Conservation (phyloP, 1,284 basidiomycete species). For the Trichosporon sp. region DNA sequence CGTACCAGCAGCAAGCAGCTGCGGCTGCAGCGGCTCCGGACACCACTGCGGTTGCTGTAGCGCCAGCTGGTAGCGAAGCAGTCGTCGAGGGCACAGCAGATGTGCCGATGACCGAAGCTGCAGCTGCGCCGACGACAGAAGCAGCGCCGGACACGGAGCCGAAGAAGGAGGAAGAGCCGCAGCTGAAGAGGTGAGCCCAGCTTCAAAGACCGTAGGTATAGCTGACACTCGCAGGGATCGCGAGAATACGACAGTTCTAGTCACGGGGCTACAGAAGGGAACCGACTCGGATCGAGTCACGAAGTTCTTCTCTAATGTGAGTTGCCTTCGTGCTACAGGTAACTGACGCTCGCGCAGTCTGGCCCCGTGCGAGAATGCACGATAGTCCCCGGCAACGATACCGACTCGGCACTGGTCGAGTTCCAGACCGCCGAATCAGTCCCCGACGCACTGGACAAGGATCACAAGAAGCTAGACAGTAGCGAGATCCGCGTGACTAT, state of each 20-base stretch:
- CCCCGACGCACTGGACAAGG: constrained; percentile 80
- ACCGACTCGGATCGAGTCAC: constrained; percentile 63
- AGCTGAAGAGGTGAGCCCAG: constrained; percentile 21
- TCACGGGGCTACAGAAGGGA: constrained; percentile 61
- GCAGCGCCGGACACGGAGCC: constrained; percentile 8
- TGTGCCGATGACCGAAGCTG: background rate
- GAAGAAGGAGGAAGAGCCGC: constrained; percentile 23
- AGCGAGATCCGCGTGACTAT: constrained; percentile 72
- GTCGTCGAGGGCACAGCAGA: constrained; percentile 5
- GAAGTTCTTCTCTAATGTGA: constrained; percentile 74
- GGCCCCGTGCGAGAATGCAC: constrained; percentile 69
- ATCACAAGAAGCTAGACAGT: constrained; percentile 75
- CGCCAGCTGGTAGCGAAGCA: background rate
- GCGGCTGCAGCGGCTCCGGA: constrained; percentile 1
- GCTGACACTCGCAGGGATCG: constrained; percentile 63
- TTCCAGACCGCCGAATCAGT: constrained; percentile 56
- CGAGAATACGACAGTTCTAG: constrained; percentile 88
- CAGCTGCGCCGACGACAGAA: background rate
- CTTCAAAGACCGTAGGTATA: background rate
- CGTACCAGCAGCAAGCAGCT: constrained; percentile 9
- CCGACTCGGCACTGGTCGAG: constrained; percentile 46
- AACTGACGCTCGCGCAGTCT: constrained; percentile 56
- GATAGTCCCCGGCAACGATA: constrained; percentile 44
- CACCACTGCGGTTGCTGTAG: background rate
- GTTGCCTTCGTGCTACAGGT: constrained; percentile 34